phyloP scores from a whole-genome alignment of 805 yeast genomes.

The Saccharomycopsis sp. region DNA sequence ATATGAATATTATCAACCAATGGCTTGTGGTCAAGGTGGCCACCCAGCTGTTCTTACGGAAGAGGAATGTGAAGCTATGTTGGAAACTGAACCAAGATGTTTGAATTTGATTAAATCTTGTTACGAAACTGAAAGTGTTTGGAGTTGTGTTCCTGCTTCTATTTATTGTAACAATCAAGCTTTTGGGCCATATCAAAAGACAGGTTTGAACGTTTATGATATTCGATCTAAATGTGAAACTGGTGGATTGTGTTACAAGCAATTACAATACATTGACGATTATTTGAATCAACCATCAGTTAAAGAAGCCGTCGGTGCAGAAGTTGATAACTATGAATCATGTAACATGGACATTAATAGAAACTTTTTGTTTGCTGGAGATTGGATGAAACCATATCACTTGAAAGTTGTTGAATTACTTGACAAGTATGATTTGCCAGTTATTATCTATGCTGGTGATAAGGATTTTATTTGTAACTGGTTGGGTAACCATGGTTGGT shows the following conservation, averaged over 20 bases:
- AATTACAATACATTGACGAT: conserved; percentile 64
- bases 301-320: conserved; percentile 81
- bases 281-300: conserved; percentile 76
- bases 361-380: conserved; percentile 82
- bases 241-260: conserved; percentile 60
- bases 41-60: conserved; percentile 66
- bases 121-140: conserved; percentile 63
- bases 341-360: conserved; percentile 77
- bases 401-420: conserved; percentile 63
- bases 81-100: conserved; percentile 68
- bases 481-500: conserved; percentile 91
- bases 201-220: conserved; percentile 92
- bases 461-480: conserved; percentile 95
- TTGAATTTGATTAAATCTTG: conserved; percentile 67
- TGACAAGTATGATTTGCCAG: conserved; percentile 62
- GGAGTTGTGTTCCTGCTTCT: conserved; percentile 89
- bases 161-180: conserved; percentile 84
- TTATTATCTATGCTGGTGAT: conserved; percentile 90
- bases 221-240: conserved; percentile 77
- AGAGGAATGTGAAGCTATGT: conserved; percentile 71
- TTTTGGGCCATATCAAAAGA: conserved; percentile 73
- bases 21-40: conserved; percentile 95
- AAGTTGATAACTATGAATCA: conserved; percentile 70
- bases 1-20: conserved; percentile 73
- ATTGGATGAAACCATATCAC: conserved; percentile 89